Base-by-base conservation (phyloP, 495 filamentous ascomycete genomes). In the Penicillium odoratum region DNA sequence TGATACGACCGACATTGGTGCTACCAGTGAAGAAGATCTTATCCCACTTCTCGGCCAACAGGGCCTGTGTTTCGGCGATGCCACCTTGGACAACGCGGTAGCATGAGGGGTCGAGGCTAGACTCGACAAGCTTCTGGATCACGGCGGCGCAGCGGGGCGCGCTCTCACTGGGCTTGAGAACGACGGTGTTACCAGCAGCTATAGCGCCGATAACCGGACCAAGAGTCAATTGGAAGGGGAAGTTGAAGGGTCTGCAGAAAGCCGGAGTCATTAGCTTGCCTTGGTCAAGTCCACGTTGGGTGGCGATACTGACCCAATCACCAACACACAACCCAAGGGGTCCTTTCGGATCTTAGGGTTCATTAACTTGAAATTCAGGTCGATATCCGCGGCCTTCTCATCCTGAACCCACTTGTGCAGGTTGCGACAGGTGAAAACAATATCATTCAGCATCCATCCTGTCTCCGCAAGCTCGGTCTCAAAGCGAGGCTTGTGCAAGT, bases 1-100 rank as follows among this genome's bases (percentile, higher is more conserved):
- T 85, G 73, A 98, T 93, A 47, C 80, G 89, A 51, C 90, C 94
- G 38, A 97, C 93, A 36, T 66, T 76, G 10, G 79, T 75, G 60
- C 82, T 83, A 46, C 94, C 94, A 15, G 94, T 98, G 77, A 96
- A 98, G 78, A 95, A 93, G 63, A 98, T 93, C 81, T 96, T 97
- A 73, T 95, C 93, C 91, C 92, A 98, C 65, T 92, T 92, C 73
- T 92, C 83, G 50, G 92, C 83, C 11, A 98, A 78, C 34, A 98
- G 74, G 6, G 86, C 87, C 16, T 88, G 90, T 3, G 88, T 90
- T 79, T 96, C 91, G 26, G 87, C 78, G 31, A 96, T 67, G 7
- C 77, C 84, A 52, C 94, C 94, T 70, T 96, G 93, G 55, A 97
- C 81, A 50, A 93, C 79, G 16, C 78, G 76, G 69, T 91, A 96